Percentiles rank a stretch among this genome's conserved stretches.
Evolutionary conservation across 129 eudicot species (phyloP).

Genomic region (Cynara cardunculus): DNA sequence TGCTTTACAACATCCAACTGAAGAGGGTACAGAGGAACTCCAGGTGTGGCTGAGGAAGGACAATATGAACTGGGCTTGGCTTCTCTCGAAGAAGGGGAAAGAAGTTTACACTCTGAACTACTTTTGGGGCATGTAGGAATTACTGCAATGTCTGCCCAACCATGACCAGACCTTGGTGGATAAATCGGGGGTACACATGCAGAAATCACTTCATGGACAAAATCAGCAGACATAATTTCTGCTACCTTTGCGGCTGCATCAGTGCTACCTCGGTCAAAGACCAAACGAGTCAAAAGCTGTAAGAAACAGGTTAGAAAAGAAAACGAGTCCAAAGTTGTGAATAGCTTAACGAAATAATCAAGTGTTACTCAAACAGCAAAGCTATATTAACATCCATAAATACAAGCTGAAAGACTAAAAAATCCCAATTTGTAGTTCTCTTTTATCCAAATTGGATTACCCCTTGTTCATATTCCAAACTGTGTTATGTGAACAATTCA

Average conservation of each 20-base stretch:
- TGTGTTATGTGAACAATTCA: not conserved
- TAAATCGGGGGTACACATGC: slow-evolving; percentile 97
- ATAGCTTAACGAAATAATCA: not conserved
- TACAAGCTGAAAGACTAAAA: not conserved
- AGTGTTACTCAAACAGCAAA: not conserved
- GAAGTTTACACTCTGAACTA: slow-evolving; percentile 47
- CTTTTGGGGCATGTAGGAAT: slow-evolving; percentile 58
- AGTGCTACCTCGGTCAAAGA: slow-evolving; percentile 93
- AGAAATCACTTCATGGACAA: slow-evolving; percentile 96
- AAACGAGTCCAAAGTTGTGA: not conserved
- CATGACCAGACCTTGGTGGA: slow-evolving; percentile 94
- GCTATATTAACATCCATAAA: not conserved
- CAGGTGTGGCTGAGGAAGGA: slow-evolving; percentile 73
- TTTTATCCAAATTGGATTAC: not conserved
- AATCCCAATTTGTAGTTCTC: not conserved
- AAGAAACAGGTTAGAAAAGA: slow-evolving; percentile 16
- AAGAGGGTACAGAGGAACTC: slow-evolving; percentile 88
- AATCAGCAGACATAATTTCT: slow-evolving; percentile 92
- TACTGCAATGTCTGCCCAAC: slow-evolving; percentile 98
- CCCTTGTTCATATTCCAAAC: not conserved
- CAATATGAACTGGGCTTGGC: slow-evolving; percentile 65
- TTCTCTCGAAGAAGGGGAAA: slow-evolving; percentile 73
- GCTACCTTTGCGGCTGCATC: slow-evolving; percentile 99
- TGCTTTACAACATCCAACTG: slow-evolving; percentile 89
- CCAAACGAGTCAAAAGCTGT: slow-evolving; percentile 95